These are phyloP conservation scores for Phtheirospermum japonicum DNA, from an alignment of 257 asterid genomes.

Conservation along the genomic window DNA sequence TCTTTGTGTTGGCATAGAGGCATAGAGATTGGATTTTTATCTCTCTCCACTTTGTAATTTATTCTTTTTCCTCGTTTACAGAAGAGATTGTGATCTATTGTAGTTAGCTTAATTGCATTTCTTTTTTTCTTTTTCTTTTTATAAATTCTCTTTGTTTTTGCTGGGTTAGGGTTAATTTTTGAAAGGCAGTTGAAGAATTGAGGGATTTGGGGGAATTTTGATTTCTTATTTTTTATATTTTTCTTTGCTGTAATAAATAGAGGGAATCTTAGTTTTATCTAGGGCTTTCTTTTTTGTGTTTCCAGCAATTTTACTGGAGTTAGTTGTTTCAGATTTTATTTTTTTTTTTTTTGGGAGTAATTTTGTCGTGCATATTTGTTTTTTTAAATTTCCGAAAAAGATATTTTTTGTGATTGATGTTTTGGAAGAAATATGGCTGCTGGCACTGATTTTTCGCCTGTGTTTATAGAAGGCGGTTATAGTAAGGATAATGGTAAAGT, in stretches of 20 bases:
- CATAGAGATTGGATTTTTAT: conserved; percentile 19
- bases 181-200: conserved; percentile 21
- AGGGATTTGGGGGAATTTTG: too few species aligned
- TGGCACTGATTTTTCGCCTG: conserved; percentile 50
- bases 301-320: conserved; percentile 1
- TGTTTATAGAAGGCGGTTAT: conserved; percentile 40
- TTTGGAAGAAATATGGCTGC: conserved; percentile 54
- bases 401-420: conserved; percentile 32
- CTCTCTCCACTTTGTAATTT: neutral
- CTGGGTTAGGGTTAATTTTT: conserved; percentile 18
- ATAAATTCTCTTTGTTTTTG: too few species aligned
- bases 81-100: conserved; percentile 26
- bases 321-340: conserved; percentile 10
- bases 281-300: too few species aligned
- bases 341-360: too few species aligned
- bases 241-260: too few species aligned
- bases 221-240: too few species aligned
- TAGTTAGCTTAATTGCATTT: conserved; percentile 7
- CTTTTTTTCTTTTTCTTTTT: too few species aligned
- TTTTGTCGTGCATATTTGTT: too few species aligned
- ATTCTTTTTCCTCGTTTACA: neutral
- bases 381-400: neutral
- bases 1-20: conserved; percentile 12
- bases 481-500: conserved; percentile 34
- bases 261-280: too few species aligned